These are phyloP conservation scores for Yamadazyma aaseri DNA, from an alignment of 1,139 yeast genomes.

Conservation along the genomic window DNA sequence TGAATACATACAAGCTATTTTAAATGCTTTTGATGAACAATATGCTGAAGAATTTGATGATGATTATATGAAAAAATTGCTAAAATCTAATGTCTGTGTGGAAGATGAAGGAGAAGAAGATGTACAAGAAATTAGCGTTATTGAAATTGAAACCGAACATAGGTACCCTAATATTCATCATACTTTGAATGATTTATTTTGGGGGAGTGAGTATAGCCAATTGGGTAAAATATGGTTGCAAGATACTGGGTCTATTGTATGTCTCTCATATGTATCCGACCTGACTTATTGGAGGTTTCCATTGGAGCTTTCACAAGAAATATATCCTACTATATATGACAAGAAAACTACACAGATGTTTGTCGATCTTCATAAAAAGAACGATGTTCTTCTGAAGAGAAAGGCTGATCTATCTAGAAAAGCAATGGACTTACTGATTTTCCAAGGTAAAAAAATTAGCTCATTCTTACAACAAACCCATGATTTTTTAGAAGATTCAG, in stretches of 20 bases:
- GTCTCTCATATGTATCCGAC: slow-evolving; percentile 32
- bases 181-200: slow-evolving; percentile 35
- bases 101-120: slow-evolving; percentile 19
- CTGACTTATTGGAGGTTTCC: slow-evolving; percentile 13
- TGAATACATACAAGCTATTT: slow-evolving; percentile 14
- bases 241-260: slow-evolving; percentile 31
- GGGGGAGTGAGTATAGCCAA: slow-evolving; percentile 34
- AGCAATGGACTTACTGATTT: slow-evolving; percentile 20
- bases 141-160: slow-evolving; percentile 37
- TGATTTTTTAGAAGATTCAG: slow-evolving; percentile 13
- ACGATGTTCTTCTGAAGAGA: slow-evolving; percentile 7
- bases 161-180: slow-evolving; percentile 28
- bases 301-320: slow-evolving; percentile 9
- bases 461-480: slow-evolving; percentile 13
- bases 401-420: slow-evolving; percentile 24
- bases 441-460: slow-evolving; percentile 15
- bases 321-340: slow-evolving; percentile 15
- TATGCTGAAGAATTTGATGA: slow-evolving; percentile 13
- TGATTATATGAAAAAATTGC: slow-evolving; percentile 11
- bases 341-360: slow-evolving; percentile 6
- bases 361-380: slow-evolving; percentile 5
- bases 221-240: slow-evolving; percentile 30
- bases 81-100: slow-evolving; percentile 10
- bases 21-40: slow-evolving; percentile 17
- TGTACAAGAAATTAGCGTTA: slow-evolving; percentile 25